Conservation (phyloP, 2,329 filamentous ascomycete species). For the Fusarium sp. region DNA sequence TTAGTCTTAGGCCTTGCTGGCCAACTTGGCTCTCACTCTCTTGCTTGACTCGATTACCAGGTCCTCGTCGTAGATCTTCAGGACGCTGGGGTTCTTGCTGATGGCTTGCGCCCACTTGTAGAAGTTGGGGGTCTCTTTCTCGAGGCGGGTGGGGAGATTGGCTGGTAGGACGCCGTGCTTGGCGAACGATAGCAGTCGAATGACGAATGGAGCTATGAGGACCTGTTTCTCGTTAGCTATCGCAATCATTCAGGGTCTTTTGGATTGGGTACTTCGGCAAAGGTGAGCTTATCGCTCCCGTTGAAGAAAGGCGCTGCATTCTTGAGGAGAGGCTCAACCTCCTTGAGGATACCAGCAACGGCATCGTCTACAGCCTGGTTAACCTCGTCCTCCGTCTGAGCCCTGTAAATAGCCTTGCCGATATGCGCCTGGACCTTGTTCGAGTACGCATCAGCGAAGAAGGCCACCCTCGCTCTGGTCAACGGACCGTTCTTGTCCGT, state of each 20-base stretch:
- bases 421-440: constrained; percentile 64
- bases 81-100: constrained; percentile 72
- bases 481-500: constrained; percentile 66
- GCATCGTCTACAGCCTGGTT: constrained; percentile 60
- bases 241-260: neutral
- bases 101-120: constrained; percentile 73
- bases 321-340: constrained; percentile 76
- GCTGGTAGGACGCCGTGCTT: constrained; percentile 65
- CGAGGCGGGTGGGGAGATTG: constrained; percentile 58
- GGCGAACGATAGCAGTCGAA: constrained; percentile 66
- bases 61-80: constrained; percentile 67
- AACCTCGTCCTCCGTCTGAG: constrained; percentile 61
- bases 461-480: constrained; percentile 71
- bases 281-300: constrained; percentile 71
- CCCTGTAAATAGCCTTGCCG: constrained; percentile 56
- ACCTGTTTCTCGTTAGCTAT: constrained; percentile 54
- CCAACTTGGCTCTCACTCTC: constrained; percentile 34
- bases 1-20: neutral
- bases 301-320: constrained; percentile 70
- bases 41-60: constrained; percentile 28
- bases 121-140: constrained; percentile 71
- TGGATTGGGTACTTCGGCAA: constrained; percentile 73
- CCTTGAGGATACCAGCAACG: constrained; percentile 69
- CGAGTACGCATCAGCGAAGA: constrained; percentile 77
- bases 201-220: constrained; percentile 72